Conservation (phyloP, 192 early-diverging fungal genomes). For the Backusella westeae region DNA sequence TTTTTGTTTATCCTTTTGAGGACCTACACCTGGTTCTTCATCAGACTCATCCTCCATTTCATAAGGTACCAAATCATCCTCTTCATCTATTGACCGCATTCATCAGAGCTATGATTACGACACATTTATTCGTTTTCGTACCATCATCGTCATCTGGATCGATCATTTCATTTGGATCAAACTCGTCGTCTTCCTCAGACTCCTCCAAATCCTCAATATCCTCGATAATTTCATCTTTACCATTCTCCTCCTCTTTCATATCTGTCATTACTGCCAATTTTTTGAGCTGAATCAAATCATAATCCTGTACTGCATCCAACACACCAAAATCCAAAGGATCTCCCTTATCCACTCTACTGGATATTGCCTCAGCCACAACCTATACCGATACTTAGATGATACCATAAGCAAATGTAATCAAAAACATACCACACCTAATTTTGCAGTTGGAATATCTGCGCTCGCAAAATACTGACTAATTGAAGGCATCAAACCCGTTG, state of each 20-base stretch:
- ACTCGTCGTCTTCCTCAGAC: slow-evolving; percentile 4
- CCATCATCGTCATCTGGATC: not conserved
- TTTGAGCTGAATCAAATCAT: not conserved
- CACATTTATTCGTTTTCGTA: not conserved
- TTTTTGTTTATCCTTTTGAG: not conserved
- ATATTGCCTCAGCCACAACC: not conserved
- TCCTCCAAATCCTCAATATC: not conserved
- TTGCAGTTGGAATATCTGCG: not conserved
- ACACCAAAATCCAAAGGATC: not conserved
- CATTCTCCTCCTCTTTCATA: not conserved
- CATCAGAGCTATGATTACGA: not conserved
- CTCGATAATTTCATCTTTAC: not conserved
- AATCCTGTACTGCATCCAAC: not conserved
- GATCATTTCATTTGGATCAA: slow-evolving; percentile 14
- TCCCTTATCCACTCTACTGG: not conserved
- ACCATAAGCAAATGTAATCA: too few species aligned
- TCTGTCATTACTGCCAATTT: not conserved
- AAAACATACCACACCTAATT: slow-evolving; percentile 16
- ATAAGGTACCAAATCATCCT: slow-evolving; percentile 16
- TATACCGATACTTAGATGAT: too few species aligned
- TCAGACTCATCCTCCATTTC: slow-evolving; percentile 14
- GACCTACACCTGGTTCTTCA: not conserved
- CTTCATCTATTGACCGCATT: not conserved
- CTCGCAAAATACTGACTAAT: not conserved
- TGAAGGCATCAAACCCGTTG: not conserved